Conservation (phyloP, 441 rosid genomes). For the Erysimum cheiri region DNA sequence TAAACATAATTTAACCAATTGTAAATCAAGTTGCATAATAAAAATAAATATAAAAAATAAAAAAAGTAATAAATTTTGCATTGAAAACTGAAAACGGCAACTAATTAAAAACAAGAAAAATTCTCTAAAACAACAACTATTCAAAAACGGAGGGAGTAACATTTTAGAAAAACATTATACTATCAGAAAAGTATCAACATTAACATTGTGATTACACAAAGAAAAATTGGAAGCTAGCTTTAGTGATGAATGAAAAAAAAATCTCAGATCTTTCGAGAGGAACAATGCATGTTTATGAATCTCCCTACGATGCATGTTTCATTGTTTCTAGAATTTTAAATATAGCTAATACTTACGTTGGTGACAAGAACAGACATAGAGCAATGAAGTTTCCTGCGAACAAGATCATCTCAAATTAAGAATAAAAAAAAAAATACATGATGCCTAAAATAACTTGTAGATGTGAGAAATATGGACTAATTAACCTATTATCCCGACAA, state of each 20-base stretch:
- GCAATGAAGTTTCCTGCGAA: constrained; percentile 80
- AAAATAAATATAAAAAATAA: no score
- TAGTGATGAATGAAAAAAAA: not conserved
- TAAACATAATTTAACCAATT: no score
- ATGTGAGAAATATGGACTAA: not conserved
- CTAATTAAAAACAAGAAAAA: no score
- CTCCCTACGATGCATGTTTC: not conserved
- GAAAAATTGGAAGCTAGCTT: not conserved
- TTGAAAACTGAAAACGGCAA: no score
- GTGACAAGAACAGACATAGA: constrained; percentile 80
- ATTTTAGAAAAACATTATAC: not conserved
- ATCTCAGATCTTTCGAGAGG: constrained; percentile 1
- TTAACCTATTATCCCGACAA: constrained; percentile 63
- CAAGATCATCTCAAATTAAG: constrained; percentile 14
- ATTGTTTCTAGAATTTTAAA: not conserved
- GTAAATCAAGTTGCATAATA: no score
- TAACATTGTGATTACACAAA: not conserved
- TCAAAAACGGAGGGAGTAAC: no score
- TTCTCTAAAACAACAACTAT: no score
- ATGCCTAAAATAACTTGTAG: not conserved
- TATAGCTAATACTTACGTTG: constrained; percentile 58
- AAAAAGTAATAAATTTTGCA: no score
- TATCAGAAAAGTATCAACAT: not conserved
- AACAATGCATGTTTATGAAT: not conserved
- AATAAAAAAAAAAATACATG: not conserved